Evolutionary conservation across 1,284 basidiomycete species (phyloP).

Genomic region (Marasmius oreades): DNA sequence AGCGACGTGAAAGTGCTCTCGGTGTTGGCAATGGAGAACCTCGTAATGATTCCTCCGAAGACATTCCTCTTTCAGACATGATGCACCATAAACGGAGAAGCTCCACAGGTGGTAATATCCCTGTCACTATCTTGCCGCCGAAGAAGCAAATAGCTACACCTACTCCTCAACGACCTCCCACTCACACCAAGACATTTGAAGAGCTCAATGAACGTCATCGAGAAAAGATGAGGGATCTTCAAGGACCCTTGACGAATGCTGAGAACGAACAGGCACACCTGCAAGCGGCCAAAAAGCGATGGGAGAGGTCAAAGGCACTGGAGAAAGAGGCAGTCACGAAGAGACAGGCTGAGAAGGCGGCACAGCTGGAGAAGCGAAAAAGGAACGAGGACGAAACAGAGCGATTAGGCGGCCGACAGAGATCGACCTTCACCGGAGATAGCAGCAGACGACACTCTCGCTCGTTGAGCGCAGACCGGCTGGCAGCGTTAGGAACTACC

Average conservation of each 20-base stretch:
- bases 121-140: slow-evolving; percentile 67
- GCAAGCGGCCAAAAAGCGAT: slow-evolving; percentile 64
- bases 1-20: slow-evolving; percentile 58
- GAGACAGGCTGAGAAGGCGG: slow-evolving; percentile 68
- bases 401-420: slow-evolving; percentile 26
- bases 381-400: slow-evolving; percentile 36
- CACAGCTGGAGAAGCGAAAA: slow-evolving; percentile 49
- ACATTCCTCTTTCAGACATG: slow-evolving; percentile 45
- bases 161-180: slow-evolving; percentile 41
- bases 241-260: slow-evolving; percentile 69
- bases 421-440: slow-evolving; percentile 24
- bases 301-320: slow-evolving; percentile 67
- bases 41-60: slow-evolving; percentile 45
- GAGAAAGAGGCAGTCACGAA: slow-evolving; percentile 68
- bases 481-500: slow-evolving; percentile 43
- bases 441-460: slow-evolving; percentile 39
- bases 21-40: slow-evolving; percentile 32
- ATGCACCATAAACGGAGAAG: slow-evolving; percentile 31
- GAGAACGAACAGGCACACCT: slow-evolving; percentile 70
- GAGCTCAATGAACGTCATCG: slow-evolving; percentile 79
- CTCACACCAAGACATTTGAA: slow-evolving; percentile 69
- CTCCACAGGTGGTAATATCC: slow-evolving; percentile 32
- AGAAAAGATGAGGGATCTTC: slow-evolving; percentile 72
- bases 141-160: slow-evolving; percentile 45
- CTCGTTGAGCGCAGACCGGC: slow-evolving; percentile 55